These are phyloP conservation scores for Diplodia sapinea DNA, from an alignment of 2,329 filamentous ascomycete genomes.

Conservation along the genomic window DNA sequence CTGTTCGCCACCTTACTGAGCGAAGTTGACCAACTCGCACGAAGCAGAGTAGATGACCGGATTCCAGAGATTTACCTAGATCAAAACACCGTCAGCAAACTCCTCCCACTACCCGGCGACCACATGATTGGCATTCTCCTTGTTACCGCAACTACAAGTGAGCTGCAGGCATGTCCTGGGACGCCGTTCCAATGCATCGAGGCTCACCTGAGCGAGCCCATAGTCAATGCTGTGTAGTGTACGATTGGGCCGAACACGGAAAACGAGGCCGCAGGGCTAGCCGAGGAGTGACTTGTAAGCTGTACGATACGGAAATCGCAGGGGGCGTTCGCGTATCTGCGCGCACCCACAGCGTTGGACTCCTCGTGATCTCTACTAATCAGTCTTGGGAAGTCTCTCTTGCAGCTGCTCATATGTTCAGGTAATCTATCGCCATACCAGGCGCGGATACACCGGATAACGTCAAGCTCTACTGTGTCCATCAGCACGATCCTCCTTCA, in stretches of 20 bases:
- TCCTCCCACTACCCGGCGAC: constrained; percentile 53
- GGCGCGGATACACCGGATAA: constrained; percentile 6
- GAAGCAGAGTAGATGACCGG: constrained; percentile 48
- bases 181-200: constrained; percentile 34
- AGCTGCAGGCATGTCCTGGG: too few relatives aligned
- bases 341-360: too few relatives aligned
- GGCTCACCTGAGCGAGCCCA: constrained; percentile 18
- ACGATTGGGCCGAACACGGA: too few relatives aligned
- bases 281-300: too few relatives aligned
- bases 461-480: neutral
- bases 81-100: constrained; percentile 53
- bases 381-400: constrained; percentile 1
- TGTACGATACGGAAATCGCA: too few relatives aligned
- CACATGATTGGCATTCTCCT: constrained; percentile 58
- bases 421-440: neutral
- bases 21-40: constrained; percentile 41
- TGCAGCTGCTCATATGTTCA: neutral
- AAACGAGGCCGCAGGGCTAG: too few relatives aligned
- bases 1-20: constrained; percentile 26
- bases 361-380: constrained; percentile 31
- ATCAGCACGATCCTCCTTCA: constrained; percentile 5
- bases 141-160: constrained; percentile 57
- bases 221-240: too few relatives aligned
- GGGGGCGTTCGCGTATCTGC: too few relatives aligned
- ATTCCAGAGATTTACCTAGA: constrained; percentile 43